These are phyloP conservation scores for Apiospora marii DNA, from an alignment of 2,329 filamentous ascomycete species.

Conservation along the genomic window DNA sequence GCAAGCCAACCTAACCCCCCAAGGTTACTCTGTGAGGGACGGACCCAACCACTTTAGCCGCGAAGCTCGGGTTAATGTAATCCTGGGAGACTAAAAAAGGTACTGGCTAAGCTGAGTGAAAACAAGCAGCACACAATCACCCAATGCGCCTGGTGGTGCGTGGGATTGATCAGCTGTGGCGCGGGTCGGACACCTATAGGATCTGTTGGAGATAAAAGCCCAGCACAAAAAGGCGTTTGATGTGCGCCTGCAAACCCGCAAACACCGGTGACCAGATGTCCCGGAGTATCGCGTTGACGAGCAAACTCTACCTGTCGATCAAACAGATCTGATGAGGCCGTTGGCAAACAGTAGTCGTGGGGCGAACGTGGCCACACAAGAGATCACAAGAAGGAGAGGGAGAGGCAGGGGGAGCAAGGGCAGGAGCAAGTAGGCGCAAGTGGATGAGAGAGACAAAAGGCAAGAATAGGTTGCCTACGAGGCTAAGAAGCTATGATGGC, in stretches of 20 bases:
- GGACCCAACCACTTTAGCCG: constrained; percentile 9
- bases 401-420: not conserved
- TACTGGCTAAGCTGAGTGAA: constrained; percentile 9
- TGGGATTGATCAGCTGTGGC: constrained; percentile 6
- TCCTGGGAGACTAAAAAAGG: not conserved
- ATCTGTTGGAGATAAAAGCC: not conserved
- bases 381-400: not conserved
- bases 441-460: constrained; percentile 3
- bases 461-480: not conserved
- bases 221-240: not conserved
- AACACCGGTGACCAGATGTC: not conserved
- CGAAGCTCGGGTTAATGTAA: constrained; percentile 6
- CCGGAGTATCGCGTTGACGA: not conserved
- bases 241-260: not conserved
- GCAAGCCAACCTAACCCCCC: not conserved
- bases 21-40: not conserved
- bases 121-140: not conserved
- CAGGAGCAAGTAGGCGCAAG: not conserved
- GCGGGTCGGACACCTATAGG: not conserved
- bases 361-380: not conserved
- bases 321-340: not conserved
- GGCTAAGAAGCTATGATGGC: constrained; percentile 11
- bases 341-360: not conserved
- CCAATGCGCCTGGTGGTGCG: not conserved
- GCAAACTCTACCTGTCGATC: not conserved